phyloP scores from a whole-genome alignment of 371 early-diverging fungal species.

The Mucor velutinosus region DNA sequence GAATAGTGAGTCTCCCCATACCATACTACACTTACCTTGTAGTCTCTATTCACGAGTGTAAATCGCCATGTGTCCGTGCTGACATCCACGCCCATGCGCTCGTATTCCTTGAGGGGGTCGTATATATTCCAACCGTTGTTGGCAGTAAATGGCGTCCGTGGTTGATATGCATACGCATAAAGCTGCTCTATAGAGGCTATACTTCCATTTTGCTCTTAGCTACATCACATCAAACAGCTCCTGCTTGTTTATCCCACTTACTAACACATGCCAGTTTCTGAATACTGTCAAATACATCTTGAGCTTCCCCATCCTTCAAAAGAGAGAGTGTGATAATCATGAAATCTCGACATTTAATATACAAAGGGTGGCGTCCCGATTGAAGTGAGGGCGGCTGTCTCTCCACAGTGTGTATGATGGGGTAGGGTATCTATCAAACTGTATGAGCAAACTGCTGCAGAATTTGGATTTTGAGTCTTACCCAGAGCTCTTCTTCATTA shows the following conservation, averaged over 20 bases:
- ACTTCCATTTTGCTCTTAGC: neutral
- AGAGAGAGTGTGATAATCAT: slow-evolving; percentile 71
- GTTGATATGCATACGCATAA: slow-evolving; percentile 82
- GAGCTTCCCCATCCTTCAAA: slow-evolving; percentile 69
- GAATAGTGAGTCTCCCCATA: neutral
- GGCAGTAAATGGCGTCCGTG: slow-evolving; percentile 48
- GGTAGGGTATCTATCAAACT: slow-evolving; percentile 74
- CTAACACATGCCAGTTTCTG: slow-evolving; percentile 71
- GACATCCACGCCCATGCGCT: slow-evolving; percentile 84
- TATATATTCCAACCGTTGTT: slow-evolving; percentile 75
- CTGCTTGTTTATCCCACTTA: slow-evolving; percentile 28
- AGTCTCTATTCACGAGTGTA: slow-evolving; percentile 74
- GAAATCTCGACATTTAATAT: slow-evolving; percentile 83
- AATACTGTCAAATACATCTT: slow-evolving; percentile 79
- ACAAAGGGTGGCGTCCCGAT: slow-evolving; percentile 57
- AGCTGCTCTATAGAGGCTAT: slow-evolving; percentile 72
- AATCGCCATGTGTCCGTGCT: slow-evolving; percentile 77
- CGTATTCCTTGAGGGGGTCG: slow-evolving; percentile 79
- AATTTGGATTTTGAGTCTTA: slow-evolving; percentile 23
- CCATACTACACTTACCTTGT: slow-evolving; percentile 49
- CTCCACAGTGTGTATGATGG: slow-evolving; percentile 83
- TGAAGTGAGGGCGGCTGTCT: slow-evolving; percentile 57
- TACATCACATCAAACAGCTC: neutral
- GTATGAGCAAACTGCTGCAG: neutral
- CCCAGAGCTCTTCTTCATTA: slow-evolving; percentile 71